These are phyloP conservation scores for Chrysophaeum taylorii DNA, from an alignment of 352 stramenopile genomes.

Conservation along the genomic window DNA sequence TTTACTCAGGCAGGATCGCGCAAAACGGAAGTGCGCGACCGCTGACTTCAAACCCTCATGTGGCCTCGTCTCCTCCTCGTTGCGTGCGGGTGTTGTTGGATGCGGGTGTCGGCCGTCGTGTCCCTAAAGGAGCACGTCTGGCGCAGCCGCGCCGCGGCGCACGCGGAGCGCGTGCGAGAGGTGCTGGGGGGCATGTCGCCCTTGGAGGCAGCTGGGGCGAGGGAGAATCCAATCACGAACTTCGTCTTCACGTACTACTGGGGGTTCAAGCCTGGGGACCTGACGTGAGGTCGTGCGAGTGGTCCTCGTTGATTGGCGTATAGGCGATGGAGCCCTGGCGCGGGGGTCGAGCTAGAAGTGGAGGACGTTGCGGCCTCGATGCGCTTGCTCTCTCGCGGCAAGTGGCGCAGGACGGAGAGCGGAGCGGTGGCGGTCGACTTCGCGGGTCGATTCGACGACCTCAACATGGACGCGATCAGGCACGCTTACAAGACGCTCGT, in stretches of 20 bases:
- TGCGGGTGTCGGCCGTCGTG: background rate
- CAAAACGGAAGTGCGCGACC: background rate
- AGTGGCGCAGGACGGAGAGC: too few relatives aligned
- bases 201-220: background rate
- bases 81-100: background rate
- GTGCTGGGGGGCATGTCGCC: background rate
- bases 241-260: conserved; percentile 34
- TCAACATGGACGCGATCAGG: too few relatives aligned
- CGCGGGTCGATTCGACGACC: too few relatives aligned
- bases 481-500: conserved; percentile 10
- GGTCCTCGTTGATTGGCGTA: too few relatives aligned
- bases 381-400: too few relatives aligned
- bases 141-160: background rate
- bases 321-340: background rate
- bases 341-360: background rate
- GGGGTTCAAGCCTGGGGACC: conserved; percentile 22
- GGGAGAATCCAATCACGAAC: conserved; percentile 25
- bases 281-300: too few relatives aligned
- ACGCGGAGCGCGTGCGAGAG: background rate
- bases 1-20: too few relatives aligned
- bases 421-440: too few relatives aligned
- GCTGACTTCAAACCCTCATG: background rate
- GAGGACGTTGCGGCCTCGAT: too few relatives aligned
- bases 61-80: too few relatives aligned
- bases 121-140: background rate